Evolutionary conservation across 352 stramenopile genomes (phyloP).

Genomic region (Thalassiosira livingstoniorum): DNA sequence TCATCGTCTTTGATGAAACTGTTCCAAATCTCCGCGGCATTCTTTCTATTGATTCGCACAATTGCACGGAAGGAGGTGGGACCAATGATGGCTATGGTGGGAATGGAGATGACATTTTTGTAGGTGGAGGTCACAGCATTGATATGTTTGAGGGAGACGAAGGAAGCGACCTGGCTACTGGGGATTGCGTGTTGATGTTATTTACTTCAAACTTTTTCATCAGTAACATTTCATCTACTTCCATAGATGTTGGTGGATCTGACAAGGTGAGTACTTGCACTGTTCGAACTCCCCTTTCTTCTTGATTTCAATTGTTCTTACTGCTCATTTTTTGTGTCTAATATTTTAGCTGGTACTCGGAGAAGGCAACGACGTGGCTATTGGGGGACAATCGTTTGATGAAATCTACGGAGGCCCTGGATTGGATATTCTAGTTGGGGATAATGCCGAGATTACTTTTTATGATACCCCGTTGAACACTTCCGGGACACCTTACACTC

Average conservation of each 20-base stretch:
- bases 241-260: constrained; percentile 13
- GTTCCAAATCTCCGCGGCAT: constrained; percentile 19
- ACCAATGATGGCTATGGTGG: constrained; percentile 27
- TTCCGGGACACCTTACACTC: background rate
- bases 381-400: constrained; percentile 18
- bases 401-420: constrained; percentile 11
- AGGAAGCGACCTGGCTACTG: constrained; percentile 46
- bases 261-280: constrained; percentile 9
- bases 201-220: constrained; percentile 22
- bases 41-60: constrained; percentile 34
- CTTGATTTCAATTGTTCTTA: background rate
- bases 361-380: constrained; percentile 14
- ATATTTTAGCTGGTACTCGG: background rate
- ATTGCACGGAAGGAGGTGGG: constrained; percentile 33
- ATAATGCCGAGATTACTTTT: constrained; percentile 41
- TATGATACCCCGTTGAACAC: constrained; percentile 14
- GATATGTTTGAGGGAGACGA: constrained; percentile 45
- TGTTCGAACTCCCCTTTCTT: background rate
- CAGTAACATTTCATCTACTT: constrained; percentile 5
- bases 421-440: constrained; percentile 25
- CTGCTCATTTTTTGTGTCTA: background rate
- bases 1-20: constrained; percentile 11
- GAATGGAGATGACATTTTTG: constrained; percentile 25
- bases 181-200: constrained; percentile 23
- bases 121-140: constrained; percentile 36